Evolutionary conservation across 2,329 filamentous ascomycete genomes (phyloP).

Genomic region (Albifimbria verrucaria): DNA sequence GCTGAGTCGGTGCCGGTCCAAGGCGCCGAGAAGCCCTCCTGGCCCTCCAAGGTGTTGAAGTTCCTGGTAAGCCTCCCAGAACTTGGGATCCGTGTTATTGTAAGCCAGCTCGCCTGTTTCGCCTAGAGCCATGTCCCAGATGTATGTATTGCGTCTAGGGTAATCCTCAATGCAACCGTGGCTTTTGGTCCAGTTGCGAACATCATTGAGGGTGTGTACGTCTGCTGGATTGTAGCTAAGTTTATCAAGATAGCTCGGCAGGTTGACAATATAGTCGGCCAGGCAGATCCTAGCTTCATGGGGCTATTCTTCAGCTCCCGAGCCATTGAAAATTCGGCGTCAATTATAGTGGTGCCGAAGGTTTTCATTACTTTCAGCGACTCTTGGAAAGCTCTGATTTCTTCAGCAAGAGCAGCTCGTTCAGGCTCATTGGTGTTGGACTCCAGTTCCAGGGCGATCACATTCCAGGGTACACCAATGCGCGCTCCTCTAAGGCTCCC

Average conservation of each 20-base stretch:
- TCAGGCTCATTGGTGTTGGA: too few species aligned
- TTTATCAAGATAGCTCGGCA: constrained; percentile 52
- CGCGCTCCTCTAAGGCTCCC: constrained; percentile 52
- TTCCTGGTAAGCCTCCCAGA: constrained; percentile 56
- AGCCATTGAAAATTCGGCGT: constrained; percentile 31
- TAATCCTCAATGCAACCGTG: constrained; percentile 53
- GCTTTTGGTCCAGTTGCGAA: constrained; percentile 52
- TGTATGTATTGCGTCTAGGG: constrained; percentile 51
- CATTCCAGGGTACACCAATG: constrained; percentile 62
- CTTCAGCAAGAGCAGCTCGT: too few species aligned
- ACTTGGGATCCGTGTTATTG: constrained; percentile 51
- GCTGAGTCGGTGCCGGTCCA: constrained; percentile 54
- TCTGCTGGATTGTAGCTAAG: constrained; percentile 57
- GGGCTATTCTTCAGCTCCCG: not conserved
- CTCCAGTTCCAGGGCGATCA: constrained; percentile 38
- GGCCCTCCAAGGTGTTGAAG: constrained; percentile 50
- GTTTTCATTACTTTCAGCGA: constrained; percentile 49
- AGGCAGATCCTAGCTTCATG: constrained; percentile 48
- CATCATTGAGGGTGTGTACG: constrained; percentile 46
- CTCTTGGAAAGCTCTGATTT: constrained; percentile 47
- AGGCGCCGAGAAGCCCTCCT: constrained; percentile 56
- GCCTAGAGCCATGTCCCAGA: constrained; percentile 53
- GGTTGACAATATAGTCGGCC: constrained; percentile 54
- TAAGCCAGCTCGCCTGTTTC: too few species aligned
- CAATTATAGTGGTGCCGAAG: constrained; percentile 57